Evolutionary conservation across 73 alveolate species (phyloP).

Genomic region (Paramecium primaurelia): DNA sequence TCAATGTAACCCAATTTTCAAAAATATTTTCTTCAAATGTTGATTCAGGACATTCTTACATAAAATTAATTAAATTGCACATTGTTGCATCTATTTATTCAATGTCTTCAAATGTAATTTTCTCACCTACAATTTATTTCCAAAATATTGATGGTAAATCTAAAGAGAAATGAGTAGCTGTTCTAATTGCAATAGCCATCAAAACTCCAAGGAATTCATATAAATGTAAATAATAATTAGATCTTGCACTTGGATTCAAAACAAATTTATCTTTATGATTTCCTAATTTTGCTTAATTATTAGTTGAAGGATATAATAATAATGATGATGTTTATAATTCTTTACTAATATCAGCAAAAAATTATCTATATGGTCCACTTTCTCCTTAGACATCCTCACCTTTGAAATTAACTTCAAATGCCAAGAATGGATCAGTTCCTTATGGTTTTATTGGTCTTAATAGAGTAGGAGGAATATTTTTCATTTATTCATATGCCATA

Average conservation of each 20-base stretch:
- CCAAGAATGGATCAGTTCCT: constrained; percentile 97
- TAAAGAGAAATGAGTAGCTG: constrained; percentile 93
- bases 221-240: constrained; percentile 77
- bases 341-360: constrained; percentile 94
- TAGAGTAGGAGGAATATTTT: constrained; percentile 74
- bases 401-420: constrained; percentile 90
- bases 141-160: constrained; percentile 94
- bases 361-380: constrained; percentile 98
- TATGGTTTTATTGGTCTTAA: constrained; percentile 86
- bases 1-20: constrained; percentile 75
- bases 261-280: constrained; percentile 89
- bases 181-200: constrained; percentile 97
- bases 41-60: constrained; percentile 65
- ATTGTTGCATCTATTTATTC: constrained; percentile 89
- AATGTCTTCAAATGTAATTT: constrained; percentile 86
- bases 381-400: constrained; percentile 98
- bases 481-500: constrained; percentile 87
- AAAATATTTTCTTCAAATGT: constrained; percentile 76
- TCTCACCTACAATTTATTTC: constrained; percentile 95
- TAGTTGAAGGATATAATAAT: constrained; percentile 84
- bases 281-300: constrained; percentile 80
- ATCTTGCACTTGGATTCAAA: constrained; percentile 78
- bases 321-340: constrained; percentile 73
- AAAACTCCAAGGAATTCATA: constrained; percentile 96
- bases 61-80: constrained; percentile 80